phyloP scores from a whole-genome alignment of 192 early-diverging fungal genomes.

The Rhizophagus prolifer region DNA sequence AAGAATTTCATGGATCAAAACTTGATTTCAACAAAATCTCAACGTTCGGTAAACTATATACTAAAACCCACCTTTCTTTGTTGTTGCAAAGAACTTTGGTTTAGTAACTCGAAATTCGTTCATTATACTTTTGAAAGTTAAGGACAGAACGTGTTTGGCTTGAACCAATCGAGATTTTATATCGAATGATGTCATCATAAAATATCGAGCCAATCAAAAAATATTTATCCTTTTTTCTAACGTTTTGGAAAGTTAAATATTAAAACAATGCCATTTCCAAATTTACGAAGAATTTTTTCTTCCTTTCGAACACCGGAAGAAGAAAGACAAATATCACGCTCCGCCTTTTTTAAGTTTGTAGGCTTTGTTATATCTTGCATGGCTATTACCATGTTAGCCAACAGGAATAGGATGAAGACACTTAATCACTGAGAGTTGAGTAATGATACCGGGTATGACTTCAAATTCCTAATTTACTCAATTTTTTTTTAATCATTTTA shows the following conservation, averaged over 20 bases:
- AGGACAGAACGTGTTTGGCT: background rate
- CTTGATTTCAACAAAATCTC: background rate
- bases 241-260: too few relatives aligned
- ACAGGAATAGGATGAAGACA: conserved; percentile 25
- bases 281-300: conserved; percentile 54
- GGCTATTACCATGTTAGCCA: conserved; percentile 46
- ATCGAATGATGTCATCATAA: too few relatives aligned
- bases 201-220: too few relatives aligned
- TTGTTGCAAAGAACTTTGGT: conserved; percentile 76
- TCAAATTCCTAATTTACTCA: too few relatives aligned
- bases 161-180: background rate
- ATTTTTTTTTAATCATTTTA: too few relatives aligned
- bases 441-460: too few relatives aligned
- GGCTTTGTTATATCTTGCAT: conserved; percentile 60
- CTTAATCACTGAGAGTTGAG: background rate
- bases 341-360: conserved; percentile 61
- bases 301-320: conserved; percentile 61
- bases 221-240: too few relatives aligned
- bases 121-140: conserved; percentile 1
- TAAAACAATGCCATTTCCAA: conserved; percentile 50
- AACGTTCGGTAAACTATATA: background rate
- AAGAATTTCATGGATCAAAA: background rate
- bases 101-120: conserved; percentile 23
- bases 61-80: conserved; percentile 61
- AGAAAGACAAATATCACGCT: conserved; percentile 55